Percentiles rank a stretch among this genome's conserved stretches.
Conservation (phyloP, 2,329 filamentous ascomycete genomes). For the Microdochium bolleyi region DNA sequence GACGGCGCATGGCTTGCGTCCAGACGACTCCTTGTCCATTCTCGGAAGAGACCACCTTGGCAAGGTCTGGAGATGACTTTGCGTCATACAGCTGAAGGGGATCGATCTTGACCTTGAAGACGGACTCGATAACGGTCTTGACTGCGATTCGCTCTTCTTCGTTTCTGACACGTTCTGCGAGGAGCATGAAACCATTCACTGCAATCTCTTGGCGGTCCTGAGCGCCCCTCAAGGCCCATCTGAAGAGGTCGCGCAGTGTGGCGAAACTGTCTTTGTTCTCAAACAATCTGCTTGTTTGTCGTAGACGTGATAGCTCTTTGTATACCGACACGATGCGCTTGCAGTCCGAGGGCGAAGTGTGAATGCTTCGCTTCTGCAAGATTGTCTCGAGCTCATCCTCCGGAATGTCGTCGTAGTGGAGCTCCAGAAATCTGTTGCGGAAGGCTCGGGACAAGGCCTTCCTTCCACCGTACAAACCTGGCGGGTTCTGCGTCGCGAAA, state of each 20-base stretch:
- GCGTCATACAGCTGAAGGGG: constrained; percentile 64
- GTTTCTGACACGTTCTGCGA: constrained; percentile 91
- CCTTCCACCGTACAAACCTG: constrained; percentile 88
- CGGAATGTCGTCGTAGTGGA: constrained; percentile 97
- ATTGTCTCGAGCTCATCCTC: constrained; percentile 91
- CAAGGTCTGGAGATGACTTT: constrained; percentile 47
- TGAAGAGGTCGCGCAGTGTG: constrained; percentile 88
- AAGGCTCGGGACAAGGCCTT: constrained; percentile 93
- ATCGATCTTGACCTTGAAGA: constrained; percentile 82
- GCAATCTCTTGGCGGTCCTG: constrained; percentile 85
- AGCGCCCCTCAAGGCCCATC: constrained; percentile 83
- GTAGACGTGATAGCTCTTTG: constrained; percentile 78
- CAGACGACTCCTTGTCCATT: constrained; percentile 70
- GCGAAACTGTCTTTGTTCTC: constrained; percentile 98
- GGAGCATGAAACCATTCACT: constrained; percentile 88
- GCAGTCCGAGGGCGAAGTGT: constrained; percentile 84
- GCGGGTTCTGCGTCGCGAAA: constrained; percentile 95
- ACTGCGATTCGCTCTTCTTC: constrained; percentile 78
- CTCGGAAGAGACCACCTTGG: constrained; percentile 32
- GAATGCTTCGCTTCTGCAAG: constrained; percentile 77
- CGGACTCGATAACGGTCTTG: constrained; percentile 78
- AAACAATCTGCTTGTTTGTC: constrained; percentile 86
- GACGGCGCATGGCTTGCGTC: constrained; percentile 87
- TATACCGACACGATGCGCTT: constrained; percentile 88
- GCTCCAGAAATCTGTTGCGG: constrained; percentile 89